Evolutionary conservation across 176 grass and related monocot species (phyloP).

Genomic region (Carex parvula): DNA sequence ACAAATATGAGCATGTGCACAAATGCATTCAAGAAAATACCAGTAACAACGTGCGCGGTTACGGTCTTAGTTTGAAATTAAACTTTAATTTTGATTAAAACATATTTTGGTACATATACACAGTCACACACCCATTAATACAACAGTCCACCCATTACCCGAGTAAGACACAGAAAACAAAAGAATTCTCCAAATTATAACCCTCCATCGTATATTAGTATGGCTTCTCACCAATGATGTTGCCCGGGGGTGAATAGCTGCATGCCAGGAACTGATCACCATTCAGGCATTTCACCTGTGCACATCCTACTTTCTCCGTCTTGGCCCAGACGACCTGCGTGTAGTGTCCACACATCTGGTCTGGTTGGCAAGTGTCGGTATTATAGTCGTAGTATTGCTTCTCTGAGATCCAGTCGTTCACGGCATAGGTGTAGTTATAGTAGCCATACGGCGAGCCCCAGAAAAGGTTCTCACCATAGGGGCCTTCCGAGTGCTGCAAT

Average conservation of each 20-base stretch:
- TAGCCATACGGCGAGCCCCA: neutral
- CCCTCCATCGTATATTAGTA: slow-evolving; percentile 14
- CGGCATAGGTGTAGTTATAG: slow-evolving; percentile 4
- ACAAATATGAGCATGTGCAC: no score
- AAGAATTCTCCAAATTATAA: neutral
- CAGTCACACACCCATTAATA: neutral
- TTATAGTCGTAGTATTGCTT: slow-evolving; percentile 27
- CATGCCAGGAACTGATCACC: slow-evolving; percentile 29
- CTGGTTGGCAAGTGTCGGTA: slow-evolving; percentile 22
- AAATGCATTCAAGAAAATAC: no score
- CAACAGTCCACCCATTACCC: neutral
- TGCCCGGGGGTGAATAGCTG: slow-evolving; percentile 36
- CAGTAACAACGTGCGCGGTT: no score
- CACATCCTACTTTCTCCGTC: slow-evolving; percentile 11
- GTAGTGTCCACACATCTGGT: slow-evolving; percentile 36
- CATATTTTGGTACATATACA: neutral
- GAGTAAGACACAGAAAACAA: neutral
- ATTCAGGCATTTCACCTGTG: neutral
- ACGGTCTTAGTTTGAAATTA: neutral
- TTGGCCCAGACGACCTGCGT: slow-evolving; percentile 35
- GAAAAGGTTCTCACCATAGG: slow-evolving; percentile 43
- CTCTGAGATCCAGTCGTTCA: slow-evolving; percentile 28
- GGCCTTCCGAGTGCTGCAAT: slow-evolving; percentile 29
- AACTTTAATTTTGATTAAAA: neutral
- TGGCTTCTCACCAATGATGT: slow-evolving; percentile 14